Evolutionary conservation across 108 stramenopile genomes (phyloP).

Genomic region (Chaetoceros muelleri): DNA sequence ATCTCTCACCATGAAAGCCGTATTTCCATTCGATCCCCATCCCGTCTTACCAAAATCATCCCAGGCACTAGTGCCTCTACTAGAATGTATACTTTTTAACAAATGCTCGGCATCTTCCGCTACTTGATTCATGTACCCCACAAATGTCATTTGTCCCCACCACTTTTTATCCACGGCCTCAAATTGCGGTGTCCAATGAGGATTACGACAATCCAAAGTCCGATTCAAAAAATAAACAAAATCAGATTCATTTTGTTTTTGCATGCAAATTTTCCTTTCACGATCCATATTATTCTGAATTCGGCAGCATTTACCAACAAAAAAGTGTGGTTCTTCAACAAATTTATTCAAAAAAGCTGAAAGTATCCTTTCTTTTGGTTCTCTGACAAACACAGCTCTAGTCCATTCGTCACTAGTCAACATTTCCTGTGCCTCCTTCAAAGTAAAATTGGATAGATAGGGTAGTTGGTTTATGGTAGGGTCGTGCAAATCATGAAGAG

Average conservation of each 20-base stretch:
- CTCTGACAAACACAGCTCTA: conserved; percentile 55
- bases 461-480: conserved; percentile 34
- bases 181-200: conserved; percentile 31
- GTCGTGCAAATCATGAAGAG: conserved; percentile 19
- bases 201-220: conserved; percentile 13
- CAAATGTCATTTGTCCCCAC: conserved; percentile 31
- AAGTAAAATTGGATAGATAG: conserved; percentile 32
- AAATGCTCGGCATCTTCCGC: conserved; percentile 22
- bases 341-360: conserved; percentile 50
- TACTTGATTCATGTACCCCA: conserved; percentile 24
- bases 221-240: not conserved
- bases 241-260: not conserved
- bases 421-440: conserved; percentile 32
- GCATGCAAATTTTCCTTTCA: not conserved
- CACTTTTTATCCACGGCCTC: conserved; percentile 30
- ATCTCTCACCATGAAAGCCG: conserved; percentile 16
- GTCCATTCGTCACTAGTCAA: conserved; percentile 44
- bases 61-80: conserved; percentile 24
- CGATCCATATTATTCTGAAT: not conserved
- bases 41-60: conserved; percentile 25
- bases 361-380: conserved; percentile 50
- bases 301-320: not conserved
- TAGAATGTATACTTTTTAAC: conserved; percentile 4
- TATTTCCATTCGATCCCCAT: conserved; percentile 26
- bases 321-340: not conserved